phyloP scores from a whole-genome alignment of 2,329 filamentous ascomycete genomes.

The Diaporthe sp. region DNA sequence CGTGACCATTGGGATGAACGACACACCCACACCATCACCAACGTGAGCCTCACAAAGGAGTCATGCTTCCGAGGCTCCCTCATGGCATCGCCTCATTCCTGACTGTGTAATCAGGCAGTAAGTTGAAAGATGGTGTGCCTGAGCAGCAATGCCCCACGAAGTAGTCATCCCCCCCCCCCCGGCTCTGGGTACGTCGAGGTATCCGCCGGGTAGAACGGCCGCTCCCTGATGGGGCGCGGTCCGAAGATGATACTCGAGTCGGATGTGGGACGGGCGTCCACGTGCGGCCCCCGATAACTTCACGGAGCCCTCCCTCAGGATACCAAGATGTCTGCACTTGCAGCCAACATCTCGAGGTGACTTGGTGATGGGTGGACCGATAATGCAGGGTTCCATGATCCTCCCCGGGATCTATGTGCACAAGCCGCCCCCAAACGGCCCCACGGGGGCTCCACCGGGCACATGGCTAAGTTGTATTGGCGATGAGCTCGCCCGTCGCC shows the following conservation, averaged over 20 bases:
- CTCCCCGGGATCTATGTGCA: slow-evolving; percentile 16
- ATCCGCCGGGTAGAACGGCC: slow-evolving; percentile 27
- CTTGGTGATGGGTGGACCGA: slow-evolving; percentile 14
- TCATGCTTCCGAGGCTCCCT: slow-evolving; percentile 22
- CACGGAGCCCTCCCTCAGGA: slow-evolving; percentile 12
- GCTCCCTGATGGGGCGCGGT: slow-evolving; percentile 20
- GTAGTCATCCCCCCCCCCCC: slow-evolving; percentile 18
- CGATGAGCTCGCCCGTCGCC: slow-evolving; percentile 1
- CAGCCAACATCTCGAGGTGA: slow-evolving; percentile 13
- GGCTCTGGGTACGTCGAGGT: slow-evolving; percentile 10
- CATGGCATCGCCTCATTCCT: slow-evolving; percentile 34
- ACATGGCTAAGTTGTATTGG: slow-evolving; percentile 29
- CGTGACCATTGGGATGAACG: not conserved
- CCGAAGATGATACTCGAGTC: slow-evolving; percentile 21
- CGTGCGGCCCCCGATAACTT: not conserved
- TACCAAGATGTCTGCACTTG: slow-evolving; percentile 14
- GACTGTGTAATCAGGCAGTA: slow-evolving; percentile 31
- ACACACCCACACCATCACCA: slow-evolving; percentile 18
- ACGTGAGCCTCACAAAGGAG: slow-evolving; percentile 31
- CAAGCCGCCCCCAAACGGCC: slow-evolving; percentile 29
- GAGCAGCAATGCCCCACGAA: slow-evolving; percentile 30
- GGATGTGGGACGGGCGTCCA: not conserved
- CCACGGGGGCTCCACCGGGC: slow-evolving; percentile 10
- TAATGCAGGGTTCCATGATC: slow-evolving; percentile 18
- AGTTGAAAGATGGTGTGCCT: slow-evolving; percentile 29